A percentile compares a stretch with the other conserved stretches of the same genome.
Evolutionary conservation across 371 early-diverging fungal species (phyloP).

Genomic region (Mortierella sp.): DNA sequence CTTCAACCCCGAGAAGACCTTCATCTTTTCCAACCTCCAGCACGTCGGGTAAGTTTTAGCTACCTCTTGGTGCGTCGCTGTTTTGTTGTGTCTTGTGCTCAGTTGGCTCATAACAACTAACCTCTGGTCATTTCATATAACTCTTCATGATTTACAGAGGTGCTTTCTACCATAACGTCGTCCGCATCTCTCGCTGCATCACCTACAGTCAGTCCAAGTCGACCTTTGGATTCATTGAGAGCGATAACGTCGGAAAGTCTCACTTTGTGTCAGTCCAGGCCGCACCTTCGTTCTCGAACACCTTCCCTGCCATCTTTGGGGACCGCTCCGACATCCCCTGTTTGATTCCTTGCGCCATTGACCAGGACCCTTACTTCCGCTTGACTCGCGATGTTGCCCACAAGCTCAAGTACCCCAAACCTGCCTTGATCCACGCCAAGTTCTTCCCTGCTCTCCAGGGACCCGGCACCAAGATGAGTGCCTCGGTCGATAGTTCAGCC

Average conservation of each 20-base stretch:
- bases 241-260: slow-evolving; percentile 92
- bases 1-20: slow-evolving; percentile 98
- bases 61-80: too few species aligned
- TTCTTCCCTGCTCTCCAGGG: slow-evolving; percentile 99
- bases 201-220: slow-evolving; percentile 88
- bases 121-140: neutral
- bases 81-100: neutral
- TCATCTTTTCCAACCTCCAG: slow-evolving; percentile 98
- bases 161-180: slow-evolving; percentile 93
- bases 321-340: slow-evolving; percentile 92
- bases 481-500: slow-evolving; percentile 92
- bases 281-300: slow-evolving; percentile 95
- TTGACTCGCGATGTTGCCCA: slow-evolving; percentile 98
- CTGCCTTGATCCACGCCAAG: slow-evolving; percentile 94
- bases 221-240: slow-evolving; percentile 90
- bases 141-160: slow-evolving; percentile 64
- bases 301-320: slow-evolving; percentile 97
- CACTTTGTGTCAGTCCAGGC: slow-evolving; percentile 96
- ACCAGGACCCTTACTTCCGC: slow-evolving; percentile 99
- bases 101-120: neutral
- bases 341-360: slow-evolving; percentile 99
- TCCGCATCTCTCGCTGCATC: slow-evolving; percentile 89
- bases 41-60: slow-evolving; percentile 81
- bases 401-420: slow-evolving; percentile 97
- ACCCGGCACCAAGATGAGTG: slow-evolving; percentile 99